Evolutionary conservation across 176 grass and related monocot species (phyloP), one percentile per base, ranked within the genome.

Genomic region (Oryza glumipatula): DNA sequence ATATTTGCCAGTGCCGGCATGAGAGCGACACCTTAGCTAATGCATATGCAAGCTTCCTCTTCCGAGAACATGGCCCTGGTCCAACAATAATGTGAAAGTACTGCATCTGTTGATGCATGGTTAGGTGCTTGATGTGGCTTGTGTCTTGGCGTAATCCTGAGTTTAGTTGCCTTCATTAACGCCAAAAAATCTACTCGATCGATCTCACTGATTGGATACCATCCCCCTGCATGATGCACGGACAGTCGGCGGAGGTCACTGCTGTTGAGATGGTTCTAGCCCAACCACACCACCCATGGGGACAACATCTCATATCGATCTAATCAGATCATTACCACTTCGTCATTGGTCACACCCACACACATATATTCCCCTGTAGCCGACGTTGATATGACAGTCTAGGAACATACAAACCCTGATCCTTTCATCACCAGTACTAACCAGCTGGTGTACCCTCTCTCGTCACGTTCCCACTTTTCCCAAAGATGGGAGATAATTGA

Each of bases 21-120:
- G 78, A 90, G 56, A 77, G 88, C 67, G 83, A 82, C 88, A 22
- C 19, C 78, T 26, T 66, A 89, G 65, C 88, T 38, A 77, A 67
- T 80, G 32, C 49, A 61, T 7, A 61, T 10, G 35, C 47, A 51
- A 73, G 68, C 79, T 79, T 64, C 88, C 38, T 83, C 80, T 82
- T 47, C 7, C 19, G 61, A 77, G 79, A 86, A 86, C 78, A 90
- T 90, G 88, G 83, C 83, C 83, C 58, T 63, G 78, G 22, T 17
- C 60, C 80, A 46, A 65, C 19, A 86, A 86, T 86, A 86, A 82
- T 82, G 67, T 79, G 67, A 45, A 21, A 33, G 58, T 21, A 8
- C 36, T 73, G 44, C 67, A 82, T 22, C 72, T 30, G 64, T 67
- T 66, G 78, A 67, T 38, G 56, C 82, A 58, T 80, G 26, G 74